Percentiles rank a stretch among this genome's conserved stretches.
Conservation (phyloP, 208 protist species). For the Blechomonas ayalai region DNA sequence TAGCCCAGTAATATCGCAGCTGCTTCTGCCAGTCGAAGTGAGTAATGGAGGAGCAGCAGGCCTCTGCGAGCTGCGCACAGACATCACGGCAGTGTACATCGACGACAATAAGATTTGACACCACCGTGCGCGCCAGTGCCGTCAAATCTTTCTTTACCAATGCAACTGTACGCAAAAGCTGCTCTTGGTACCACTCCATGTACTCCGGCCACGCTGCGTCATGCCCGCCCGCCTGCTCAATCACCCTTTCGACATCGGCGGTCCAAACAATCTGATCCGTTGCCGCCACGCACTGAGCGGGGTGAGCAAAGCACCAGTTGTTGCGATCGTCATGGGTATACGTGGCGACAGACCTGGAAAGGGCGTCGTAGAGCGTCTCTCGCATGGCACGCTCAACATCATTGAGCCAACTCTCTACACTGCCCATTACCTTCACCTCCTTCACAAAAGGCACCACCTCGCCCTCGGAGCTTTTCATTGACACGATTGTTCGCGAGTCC, state of each 20-base stretch:
- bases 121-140: constrained; percentile 73
- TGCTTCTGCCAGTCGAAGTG: constrained; percentile 94
- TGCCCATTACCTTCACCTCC: constrained; percentile 77
- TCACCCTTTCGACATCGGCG: constrained; percentile 72
- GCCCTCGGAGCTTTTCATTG: constrained; percentile 85
- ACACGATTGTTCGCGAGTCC: constrained; percentile 68
- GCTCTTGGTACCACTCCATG: constrained; percentile 52
- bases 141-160: constrained; percentile 81
- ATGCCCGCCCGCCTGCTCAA: constrained; percentile 17
- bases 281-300: constrained; percentile 88
- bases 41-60: constrained; percentile 29
- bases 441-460: constrained; percentile 85
- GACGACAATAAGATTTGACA: constrained; percentile 92
- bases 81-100: constrained; percentile 94
- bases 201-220: constrained; percentile 49
- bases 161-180: constrained; percentile 83
- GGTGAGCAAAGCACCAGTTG: constrained; percentile 89
- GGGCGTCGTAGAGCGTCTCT: constrained; percentile 56
- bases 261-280: constrained; percentile 92
- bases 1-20: constrained; percentile 90
- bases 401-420: constrained; percentile 93
- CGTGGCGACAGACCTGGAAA: constrained; percentile 36
- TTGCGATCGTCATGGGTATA: constrained; percentile 52
- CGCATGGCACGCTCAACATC: constrained; percentile 90
- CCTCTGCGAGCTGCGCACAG: constrained; percentile 50